These are phyloP conservation scores for Dothideomycetes sp. DNA, from an alignment of 2,329 filamentous ascomycete genomes.

Conservation along the genomic window DNA sequence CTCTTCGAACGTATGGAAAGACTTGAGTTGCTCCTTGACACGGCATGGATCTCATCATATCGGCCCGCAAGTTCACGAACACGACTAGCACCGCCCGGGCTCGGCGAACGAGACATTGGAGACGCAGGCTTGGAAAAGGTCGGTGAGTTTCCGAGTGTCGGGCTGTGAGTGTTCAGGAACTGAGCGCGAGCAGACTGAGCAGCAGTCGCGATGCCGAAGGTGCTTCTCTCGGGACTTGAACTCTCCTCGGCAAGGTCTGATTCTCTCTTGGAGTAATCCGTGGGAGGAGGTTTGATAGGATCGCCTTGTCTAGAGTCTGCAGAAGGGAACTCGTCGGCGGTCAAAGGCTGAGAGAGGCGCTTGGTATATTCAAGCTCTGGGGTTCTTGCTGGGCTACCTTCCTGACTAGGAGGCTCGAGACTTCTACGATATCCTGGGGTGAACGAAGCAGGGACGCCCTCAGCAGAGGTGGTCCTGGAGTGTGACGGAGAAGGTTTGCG, in stretches of 20 bases:
- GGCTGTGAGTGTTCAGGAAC: conserved; percentile 19
- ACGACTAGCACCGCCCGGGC: conserved; percentile 28
- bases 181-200: conserved; percentile 19
- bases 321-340: conserved; percentile 6
- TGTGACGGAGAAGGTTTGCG: conserved; percentile 28
- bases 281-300: conserved; percentile 3
- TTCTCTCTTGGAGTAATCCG: conserved; percentile 27
- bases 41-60: conserved; percentile 32
- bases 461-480: conserved; percentile 10
- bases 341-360: conserved; percentile 10
- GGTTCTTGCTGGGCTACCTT: conserved; percentile 50
- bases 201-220: conserved; percentile 5
- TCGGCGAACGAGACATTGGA: conserved; percentile 1
- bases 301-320: not conserved
- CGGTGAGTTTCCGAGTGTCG: conserved; percentile 1
- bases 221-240: conserved; percentile 18
- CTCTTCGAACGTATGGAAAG: conserved; percentile 30
- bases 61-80: conserved; percentile 41
- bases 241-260: conserved; percentile 29
- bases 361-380: conserved; percentile 39
- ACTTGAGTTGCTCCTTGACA: conserved; percentile 35
- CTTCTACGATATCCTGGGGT: conserved; percentile 46
- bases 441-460: conserved; percentile 19
- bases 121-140: conserved; percentile 1
- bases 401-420: conserved; percentile 46